phyloP scores from a whole-genome alignment of 202 grass and related monocot species.

The Setaria viridis region DNA sequence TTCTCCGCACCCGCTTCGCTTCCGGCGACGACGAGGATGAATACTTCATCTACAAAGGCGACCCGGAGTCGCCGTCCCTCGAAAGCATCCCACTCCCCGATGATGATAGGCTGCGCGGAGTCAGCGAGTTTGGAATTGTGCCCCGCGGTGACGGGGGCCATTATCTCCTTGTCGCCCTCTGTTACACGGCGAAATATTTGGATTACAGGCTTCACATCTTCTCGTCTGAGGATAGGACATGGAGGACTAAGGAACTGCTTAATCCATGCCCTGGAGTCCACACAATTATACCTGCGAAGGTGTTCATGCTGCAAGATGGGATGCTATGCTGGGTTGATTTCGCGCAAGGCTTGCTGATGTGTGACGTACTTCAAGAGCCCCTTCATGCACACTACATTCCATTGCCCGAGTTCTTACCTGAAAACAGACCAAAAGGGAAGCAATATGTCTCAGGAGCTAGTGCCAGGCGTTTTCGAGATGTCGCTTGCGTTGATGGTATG shows the following conservation, averaged over 20 bases:
- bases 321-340: neutral
- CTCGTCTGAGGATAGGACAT: constrained; percentile 21
- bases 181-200: neutral
- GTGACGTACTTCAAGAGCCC: neutral
- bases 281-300: neutral
- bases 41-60: constrained; percentile 13
- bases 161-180: neutral
- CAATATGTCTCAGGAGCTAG: neutral
- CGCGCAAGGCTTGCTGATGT: neutral
- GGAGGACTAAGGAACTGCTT: neutral
- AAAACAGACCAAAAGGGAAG: neutral
- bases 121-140: neutral
- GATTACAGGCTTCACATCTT: neutral
- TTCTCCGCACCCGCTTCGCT: neutral
- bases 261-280: neutral
- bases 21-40: neutral
- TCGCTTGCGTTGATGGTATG: constrained; percentile 1
- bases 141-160: neutral
- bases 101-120: neutral
- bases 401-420: constrained; percentile 11
- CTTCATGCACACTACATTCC: neutral
- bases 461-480: neutral
- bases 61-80: constrained; percentile 5
- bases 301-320: neutral
- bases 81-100: neutral